Base-by-base conservation (phyloP, 2,329 filamentous ascomycete species). In the Stemphylium lycopersici region DNA sequence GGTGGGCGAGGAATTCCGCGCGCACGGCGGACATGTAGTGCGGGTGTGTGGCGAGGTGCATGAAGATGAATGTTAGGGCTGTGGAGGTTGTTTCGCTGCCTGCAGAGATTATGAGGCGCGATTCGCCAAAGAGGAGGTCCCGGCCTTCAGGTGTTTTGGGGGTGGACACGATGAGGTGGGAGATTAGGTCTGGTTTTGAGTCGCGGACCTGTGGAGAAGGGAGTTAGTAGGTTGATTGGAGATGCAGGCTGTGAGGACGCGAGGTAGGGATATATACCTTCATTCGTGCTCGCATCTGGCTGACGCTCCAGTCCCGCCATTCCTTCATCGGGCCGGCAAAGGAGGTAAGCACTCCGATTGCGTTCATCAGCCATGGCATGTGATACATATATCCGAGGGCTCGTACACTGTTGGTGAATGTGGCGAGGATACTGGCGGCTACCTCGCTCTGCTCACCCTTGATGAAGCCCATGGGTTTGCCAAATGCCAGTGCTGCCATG, bases 21-120 rank as follows among this genome's bases (percentile, higher is more conserved):
- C 68, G 64, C 8, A 71, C 33, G 3, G 49, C 56, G n/a, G 39
- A 41, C 36, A 62, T 52, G 39, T 65, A 62, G 3, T 55, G 18
- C 1, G 59, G 61, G 45, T 69, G 55, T 3, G 55, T 56, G 38
- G 67, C 62, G 6, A 72, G 66, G 2, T 68, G 63, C 47, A 68
- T 62, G 67, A 85, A 76, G 38, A 80, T 78, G 59, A 84, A 83
- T 15, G 77, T 78, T 57, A 86, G 74, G 10, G 82, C 76, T 43
- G 81, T 79, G 42, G 76, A 79, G 3, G 81, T 83, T 0, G 82
- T 84, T 29, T 80, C 81, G 15, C 65, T 68, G 12, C 70, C 68
- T 1, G 70, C 68, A n/a, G 59, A 63, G 34, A 72, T 66, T 33
- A 71, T 68, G n/a, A 71, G 59, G 20, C 69, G 66, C 2, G 68